These are phyloP conservation scores for Geopyxis carbonaria DNA, from an alignment of 495 filamentous ascomycete genomes.

Conservation along the genomic window DNA sequence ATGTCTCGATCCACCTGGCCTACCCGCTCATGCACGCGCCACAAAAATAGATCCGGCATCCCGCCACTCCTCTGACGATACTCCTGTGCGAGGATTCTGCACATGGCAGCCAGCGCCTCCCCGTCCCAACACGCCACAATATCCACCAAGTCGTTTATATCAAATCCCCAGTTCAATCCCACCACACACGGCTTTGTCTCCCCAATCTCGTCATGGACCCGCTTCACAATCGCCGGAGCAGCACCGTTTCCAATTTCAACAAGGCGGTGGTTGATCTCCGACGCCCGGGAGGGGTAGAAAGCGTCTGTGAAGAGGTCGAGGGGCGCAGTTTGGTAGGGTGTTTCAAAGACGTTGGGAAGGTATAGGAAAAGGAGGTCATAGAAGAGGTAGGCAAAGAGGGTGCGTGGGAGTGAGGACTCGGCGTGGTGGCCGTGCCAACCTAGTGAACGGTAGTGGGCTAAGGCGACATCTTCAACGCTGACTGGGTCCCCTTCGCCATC, in stretches of 20 bases:
- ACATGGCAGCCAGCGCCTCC: constrained; percentile 62
- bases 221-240: constrained; percentile 46
- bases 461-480: constrained; percentile 72
- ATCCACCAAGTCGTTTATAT: constrained; percentile 61
- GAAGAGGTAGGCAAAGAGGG: constrained; percentile 81
- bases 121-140: constrained; percentile 65
- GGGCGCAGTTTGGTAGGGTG: constrained; percentile 80
- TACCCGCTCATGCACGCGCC: constrained; percentile 36
- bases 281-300: constrained; percentile 69
- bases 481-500: constrained; percentile 48
- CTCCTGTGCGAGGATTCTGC: constrained; percentile 87
- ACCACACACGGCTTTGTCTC: constrained; percentile 65
- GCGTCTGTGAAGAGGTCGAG: constrained; percentile 85
- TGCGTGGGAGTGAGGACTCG: constrained; percentile 78
- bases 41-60: constrained; percentile 85
- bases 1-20: constrained; percentile 22
- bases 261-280: constrained; percentile 77
- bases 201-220: constrained; percentile 45
- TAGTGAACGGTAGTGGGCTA: constrained; percentile 61
- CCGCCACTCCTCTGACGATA: constrained; percentile 74
- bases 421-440: constrained; percentile 92
- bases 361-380: constrained; percentile 88
- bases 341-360: constrained; percentile 93
- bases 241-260: constrained; percentile 67
- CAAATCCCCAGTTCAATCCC: constrained; percentile 81